A percentile compares a stretch with the other conserved stretches of the same genome.
These are phyloP conservation scores for Starmerella roubikii DNA, from an alignment of 805 yeast genomes.

Conservation along the genomic window DNA sequence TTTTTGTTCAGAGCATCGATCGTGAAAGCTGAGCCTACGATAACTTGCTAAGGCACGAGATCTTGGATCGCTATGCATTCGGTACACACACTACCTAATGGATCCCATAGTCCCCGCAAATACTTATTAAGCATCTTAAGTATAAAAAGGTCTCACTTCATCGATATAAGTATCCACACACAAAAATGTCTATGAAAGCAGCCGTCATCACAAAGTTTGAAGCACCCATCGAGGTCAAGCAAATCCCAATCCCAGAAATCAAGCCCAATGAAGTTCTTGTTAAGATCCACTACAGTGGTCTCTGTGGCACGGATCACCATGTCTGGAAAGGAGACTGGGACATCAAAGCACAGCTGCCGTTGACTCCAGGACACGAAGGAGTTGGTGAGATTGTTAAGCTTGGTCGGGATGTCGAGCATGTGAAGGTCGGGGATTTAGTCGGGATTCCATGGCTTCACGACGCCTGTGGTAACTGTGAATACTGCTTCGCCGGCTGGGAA, in stretches of 20 bases:
- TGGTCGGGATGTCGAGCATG: slow-evolving; percentile 1
- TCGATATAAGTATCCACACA: too few relatives aligned
- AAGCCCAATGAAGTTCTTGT: slow-evolving; percentile 1
- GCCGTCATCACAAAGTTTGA: neutral
- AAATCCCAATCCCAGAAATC: neutral
- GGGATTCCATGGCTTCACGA: slow-evolving; percentile 3
- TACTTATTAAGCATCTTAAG: too few relatives aligned
- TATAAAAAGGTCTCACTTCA: too few relatives aligned
- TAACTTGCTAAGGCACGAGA: too few relatives aligned
- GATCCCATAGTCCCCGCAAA: too few relatives aligned
- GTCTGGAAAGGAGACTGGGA: slow-evolving; percentile 3
- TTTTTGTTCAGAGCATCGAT: too few relatives aligned
- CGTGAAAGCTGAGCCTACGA: too few relatives aligned
- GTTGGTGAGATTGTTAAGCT: slow-evolving; percentile 4
- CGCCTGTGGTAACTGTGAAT: slow-evolving; percentile 49
- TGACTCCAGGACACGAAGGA: slow-evolving; percentile 5
- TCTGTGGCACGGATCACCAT: slow-evolving; percentile 2
- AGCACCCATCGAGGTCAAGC: neutral
- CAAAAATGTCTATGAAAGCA: too few relatives aligned
- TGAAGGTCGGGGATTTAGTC: slow-evolving; percentile 2
- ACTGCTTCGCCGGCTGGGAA: slow-evolving; percentile 44
- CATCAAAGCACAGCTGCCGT: slow-evolving; percentile 27
- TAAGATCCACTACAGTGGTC: slow-evolving; percentile 3
- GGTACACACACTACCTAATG: too few relatives aligned
- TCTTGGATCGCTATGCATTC: too few relatives aligned